Base-by-base conservation (phyloP, 805 yeast genomes). In the Grigorovia jiainica region DNA sequence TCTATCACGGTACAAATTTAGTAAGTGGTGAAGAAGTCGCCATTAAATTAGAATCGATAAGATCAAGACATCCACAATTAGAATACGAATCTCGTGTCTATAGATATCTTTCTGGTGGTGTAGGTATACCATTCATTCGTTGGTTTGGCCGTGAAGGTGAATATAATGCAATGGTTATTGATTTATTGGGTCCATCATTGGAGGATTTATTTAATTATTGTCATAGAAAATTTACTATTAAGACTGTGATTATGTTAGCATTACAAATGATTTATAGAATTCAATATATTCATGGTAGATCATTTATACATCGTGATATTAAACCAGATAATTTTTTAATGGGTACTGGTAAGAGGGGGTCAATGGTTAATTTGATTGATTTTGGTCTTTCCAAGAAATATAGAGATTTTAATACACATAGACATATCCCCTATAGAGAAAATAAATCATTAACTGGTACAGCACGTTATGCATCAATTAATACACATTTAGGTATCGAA, bases 21-120 rank as follows among this genome's bases (percentile, higher is more conserved):
- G 87, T 92, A 40, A 83, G 95, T 34, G 97, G 97, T 36, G 98
- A 92, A 63, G 96, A 92, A 65, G 97, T 92, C 41, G 98, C 97
- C 49, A 92, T 92, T 70, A 92, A 92, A 63, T 72, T 92, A 48
- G 98, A 92, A 61, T 82, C 85, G 49, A 79, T 86, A 43, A 73
- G 83, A 45, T 95, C 98, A 4, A 84, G 89, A 58, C 98, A 92
- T 62, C 98, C 98, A 1, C 98, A 92, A 66, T 73, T 92, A 52
- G 97, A 90, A 60, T 92, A 90, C 62, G 98, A 92, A 65, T 95
- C 97, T 13, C 81, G 94, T 52, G 98, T 92, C 29, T 92, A 90
- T 70, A 86, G 85, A 59, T 89, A 95, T 3, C 70, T 92, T 41
- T 82, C 95, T 49, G 98, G 98, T 36, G 98, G 98, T 32, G 92